Evolutionary conservation across 768 basidiomycete genomes (phyloP).

Genomic region (Suillus tomentosus): DNA sequence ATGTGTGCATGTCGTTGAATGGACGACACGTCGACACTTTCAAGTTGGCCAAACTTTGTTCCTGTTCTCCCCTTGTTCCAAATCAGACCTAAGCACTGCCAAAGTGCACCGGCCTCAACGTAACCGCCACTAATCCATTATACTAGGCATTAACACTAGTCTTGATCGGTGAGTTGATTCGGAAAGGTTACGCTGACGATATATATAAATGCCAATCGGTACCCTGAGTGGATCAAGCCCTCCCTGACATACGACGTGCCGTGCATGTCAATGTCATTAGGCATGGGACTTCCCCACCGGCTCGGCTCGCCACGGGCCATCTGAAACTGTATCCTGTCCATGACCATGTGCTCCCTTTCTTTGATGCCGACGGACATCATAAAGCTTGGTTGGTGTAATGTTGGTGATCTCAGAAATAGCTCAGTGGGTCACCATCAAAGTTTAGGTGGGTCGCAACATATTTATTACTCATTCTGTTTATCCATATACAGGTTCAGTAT

Average conservation of each 20-base stretch:
- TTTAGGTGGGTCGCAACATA: background rate
- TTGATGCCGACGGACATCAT: background rate
- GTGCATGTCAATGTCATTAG: background rate
- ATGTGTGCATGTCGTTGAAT: background rate
- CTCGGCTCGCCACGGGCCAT: background rate
- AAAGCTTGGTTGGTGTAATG: background rate
- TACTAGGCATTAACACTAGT: background rate
- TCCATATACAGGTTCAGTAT: background rate
- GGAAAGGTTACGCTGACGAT: background rate
- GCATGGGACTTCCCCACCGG: background rate
- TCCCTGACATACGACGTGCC: background rate
- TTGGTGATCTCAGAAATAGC: background rate
- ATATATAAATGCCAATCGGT: background rate
- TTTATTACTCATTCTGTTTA: background rate
- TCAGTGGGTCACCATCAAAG: background rate
- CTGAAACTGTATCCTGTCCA: background rate
- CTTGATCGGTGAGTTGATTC: background rate
- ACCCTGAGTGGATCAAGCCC: background rate
- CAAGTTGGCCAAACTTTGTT: background rate
- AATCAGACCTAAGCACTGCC: slow-evolving; percentile 13
- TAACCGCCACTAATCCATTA: slow-evolving; percentile 5
- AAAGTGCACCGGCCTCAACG: background rate
- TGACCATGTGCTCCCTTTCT: background rate
- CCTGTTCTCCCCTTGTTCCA: slow-evolving; percentile 18
- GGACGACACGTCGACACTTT: background rate